Evolutionary conservation across 805 yeast species (phyloP).

Genomic region (Spathaspora arborariae): DNA sequence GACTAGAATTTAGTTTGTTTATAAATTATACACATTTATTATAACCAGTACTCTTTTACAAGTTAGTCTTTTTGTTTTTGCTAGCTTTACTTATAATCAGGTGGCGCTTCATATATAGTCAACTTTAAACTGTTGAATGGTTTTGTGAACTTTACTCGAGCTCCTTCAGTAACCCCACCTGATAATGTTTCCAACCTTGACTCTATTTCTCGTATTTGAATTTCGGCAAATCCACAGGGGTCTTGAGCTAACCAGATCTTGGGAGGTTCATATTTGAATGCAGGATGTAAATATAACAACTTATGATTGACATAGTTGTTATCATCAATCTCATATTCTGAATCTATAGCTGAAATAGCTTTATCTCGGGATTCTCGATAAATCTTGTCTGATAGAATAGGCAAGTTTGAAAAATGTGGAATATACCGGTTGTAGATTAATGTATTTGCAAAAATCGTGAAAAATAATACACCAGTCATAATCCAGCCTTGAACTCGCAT

Average conservation of each 20-base stretch:
- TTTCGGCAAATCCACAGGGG: constrained; percentile 24
- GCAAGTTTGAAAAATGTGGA: constrained; percentile 26
- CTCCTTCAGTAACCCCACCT: constrained; percentile 25
- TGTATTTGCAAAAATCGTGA: constrained; percentile 57
- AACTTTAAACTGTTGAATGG: constrained; percentile 12
- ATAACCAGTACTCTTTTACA: too few species aligned
- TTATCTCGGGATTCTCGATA: constrained; percentile 1
- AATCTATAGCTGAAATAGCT: background rate
- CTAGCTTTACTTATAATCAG: constrained; percentile 26
- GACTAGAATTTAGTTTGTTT: constrained; percentile 1
- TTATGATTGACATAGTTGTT: constrained; percentile 13
- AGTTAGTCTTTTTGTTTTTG: background rate
- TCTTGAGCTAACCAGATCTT: constrained; percentile 40
- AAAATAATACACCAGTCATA: constrained; percentile 48
- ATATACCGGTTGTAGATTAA: constrained; percentile 42
- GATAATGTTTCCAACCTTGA: constrained; percentile 11
- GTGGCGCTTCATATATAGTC: constrained; percentile 27
- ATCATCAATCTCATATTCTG: background rate
- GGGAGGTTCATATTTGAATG: constrained; percentile 34
- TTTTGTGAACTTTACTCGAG: constrained; percentile 15
- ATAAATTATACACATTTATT: background rate
- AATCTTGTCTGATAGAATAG: constrained; percentile 20
- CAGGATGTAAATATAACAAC: constrained; percentile 34
- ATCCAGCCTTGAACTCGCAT: constrained; percentile 48
- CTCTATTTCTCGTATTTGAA: constrained; percentile 18